Percentiles rank a stretch among this genome's conserved stretches.
These are phyloP conservation scores for Xylariaceae sp. DNA, from an alignment of 2,329 filamentous ascomycete species.

Conservation along the genomic window DNA sequence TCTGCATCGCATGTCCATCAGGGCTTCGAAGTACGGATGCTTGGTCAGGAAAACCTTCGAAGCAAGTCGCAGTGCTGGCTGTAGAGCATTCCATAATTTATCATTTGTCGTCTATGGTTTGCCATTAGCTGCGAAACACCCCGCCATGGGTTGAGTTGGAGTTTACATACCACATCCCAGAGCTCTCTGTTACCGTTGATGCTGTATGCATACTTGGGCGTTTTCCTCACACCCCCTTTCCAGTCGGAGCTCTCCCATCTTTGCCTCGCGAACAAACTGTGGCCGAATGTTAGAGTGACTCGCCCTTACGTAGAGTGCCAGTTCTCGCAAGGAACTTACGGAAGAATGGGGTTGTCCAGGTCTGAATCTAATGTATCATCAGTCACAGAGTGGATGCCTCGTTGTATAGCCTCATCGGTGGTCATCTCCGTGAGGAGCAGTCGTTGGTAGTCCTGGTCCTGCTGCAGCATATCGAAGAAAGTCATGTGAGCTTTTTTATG, in stretches of 20 bases:
- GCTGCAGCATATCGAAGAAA: conserved; percentile 17
- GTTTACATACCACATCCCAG: conserved; percentile 23
- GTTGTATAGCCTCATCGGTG: conserved; percentile 25
- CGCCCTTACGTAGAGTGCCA: no score
- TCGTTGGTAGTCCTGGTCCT: conserved; percentile 28
- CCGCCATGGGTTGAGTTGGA: neutral
- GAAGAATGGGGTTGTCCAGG: conserved; percentile 17
- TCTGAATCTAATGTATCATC: neutral
- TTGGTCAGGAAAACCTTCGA: conserved; percentile 14
- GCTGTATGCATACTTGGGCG: conserved; percentile 22
- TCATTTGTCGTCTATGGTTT: conserved; percentile 20
- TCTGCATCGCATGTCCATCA: conserved; percentile 24
- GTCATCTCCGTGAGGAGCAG: conserved; percentile 22
- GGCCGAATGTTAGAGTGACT: neutral
- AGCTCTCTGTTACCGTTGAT: conserved; percentile 20
- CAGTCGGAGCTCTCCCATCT: conserved; percentile 10
- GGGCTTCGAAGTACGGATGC: conserved; percentile 8
- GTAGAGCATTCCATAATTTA: conserved; percentile 24
- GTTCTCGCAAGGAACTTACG: conserved; percentile 20
- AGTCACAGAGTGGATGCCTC: conserved; percentile 17
- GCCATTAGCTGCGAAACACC: neutral
- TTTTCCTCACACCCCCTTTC: conserved; percentile 5
- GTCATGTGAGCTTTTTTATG: conserved; percentile 10
- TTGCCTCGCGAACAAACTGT: conserved; percentile 16
- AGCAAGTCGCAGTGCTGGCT: conserved; percentile 24